Percentiles rank a stretch among this genome's conserved stretches.
These are phyloP conservation scores for Boeremia exigua DNA, from an alignment of 2,329 filamentous ascomycete species.

Conservation along the genomic window DNA sequence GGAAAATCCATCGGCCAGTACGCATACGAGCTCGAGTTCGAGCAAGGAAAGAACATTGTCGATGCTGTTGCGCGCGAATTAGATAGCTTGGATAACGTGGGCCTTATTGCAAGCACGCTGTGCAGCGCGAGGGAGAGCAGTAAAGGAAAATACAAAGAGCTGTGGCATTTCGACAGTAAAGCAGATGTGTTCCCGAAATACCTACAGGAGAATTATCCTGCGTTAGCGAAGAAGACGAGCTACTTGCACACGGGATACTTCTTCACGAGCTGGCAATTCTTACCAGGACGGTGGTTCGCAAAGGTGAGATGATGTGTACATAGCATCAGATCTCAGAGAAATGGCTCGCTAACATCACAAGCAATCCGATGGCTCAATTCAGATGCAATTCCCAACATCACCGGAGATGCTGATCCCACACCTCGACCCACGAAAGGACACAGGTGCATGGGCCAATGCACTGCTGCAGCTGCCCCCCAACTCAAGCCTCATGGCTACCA, in stretches of 20 bases:
- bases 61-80: conserved; percentile 31
- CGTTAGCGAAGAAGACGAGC: conserved; percentile 27
- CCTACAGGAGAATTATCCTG: conserved; percentile 24
- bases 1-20: conserved; percentile 26
- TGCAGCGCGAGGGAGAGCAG: conserved; percentile 31
- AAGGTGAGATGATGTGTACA: conserved; percentile 16
- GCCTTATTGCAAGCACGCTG: conserved; percentile 32
- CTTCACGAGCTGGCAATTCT: conserved; percentile 27
- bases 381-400: conserved; percentile 24
- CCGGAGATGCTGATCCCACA: conserved; percentile 21
- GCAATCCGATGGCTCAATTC: conserved; percentile 20
- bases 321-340: neutral
- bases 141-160: conserved; percentile 27
- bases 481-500: conserved; percentile 33
- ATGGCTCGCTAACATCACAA: neutral
- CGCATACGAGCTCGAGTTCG: conserved; percentile 33
- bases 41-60: conserved; percentile 38
- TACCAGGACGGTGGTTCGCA: conserved; percentile 23
- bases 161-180: conserved; percentile 41
- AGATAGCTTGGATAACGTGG: conserved; percentile 26
- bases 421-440: conserved; percentile 24
- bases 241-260: conserved; percentile 30
- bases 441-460: conserved; percentile 25
- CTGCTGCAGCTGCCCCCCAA: conserved; percentile 26
- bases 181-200: conserved; percentile 31